A percentile compares a stretch with the other conserved stretches of the same genome.
These are phyloP conservation scores for Penicillium sp. DNA, from an alignment of 2,329 filamentous ascomycete species.

Conservation along the genomic window DNA sequence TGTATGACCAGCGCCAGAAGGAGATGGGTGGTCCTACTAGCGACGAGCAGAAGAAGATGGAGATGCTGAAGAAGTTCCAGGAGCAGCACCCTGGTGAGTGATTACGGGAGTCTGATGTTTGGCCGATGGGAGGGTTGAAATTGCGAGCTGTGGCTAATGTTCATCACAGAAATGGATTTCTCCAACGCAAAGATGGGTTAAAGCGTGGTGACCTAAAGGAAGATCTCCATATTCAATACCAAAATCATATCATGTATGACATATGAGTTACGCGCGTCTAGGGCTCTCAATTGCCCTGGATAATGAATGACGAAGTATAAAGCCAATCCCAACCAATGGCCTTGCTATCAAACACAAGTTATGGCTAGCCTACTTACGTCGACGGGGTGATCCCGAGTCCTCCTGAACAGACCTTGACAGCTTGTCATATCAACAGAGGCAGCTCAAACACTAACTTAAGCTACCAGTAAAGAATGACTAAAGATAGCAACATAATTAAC, in stretches of 20 bases:
- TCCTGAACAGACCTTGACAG: neutral
- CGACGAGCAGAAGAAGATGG: constrained; percentile 93
- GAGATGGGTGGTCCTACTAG: constrained; percentile 84
- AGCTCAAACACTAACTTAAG: too few relatives aligned
- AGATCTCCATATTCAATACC: neutral
- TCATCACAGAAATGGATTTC: constrained; percentile 64
- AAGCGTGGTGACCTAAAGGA: constrained; percentile 12
- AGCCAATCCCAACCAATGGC: neutral
- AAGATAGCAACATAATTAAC: neutral
- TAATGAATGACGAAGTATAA: constrained; percentile 17
- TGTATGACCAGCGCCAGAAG: constrained; percentile 98
- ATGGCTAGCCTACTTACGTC: neutral
- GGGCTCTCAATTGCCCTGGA: constrained; percentile 8
- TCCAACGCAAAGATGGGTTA: constrained; percentile 64
- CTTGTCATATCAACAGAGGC: neutral
- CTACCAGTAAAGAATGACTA: neutral
- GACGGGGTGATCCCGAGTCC: neutral
- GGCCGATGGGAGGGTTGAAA: neutral
- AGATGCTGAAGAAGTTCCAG: constrained; percentile 93
- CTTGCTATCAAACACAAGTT: neutral
- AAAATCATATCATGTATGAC: constrained; percentile 25
- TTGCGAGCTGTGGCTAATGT: constrained; percentile 9
- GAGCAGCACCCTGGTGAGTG: constrained; percentile 63
- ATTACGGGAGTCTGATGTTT: neutral
- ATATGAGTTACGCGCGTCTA: constrained; percentile 21